Evolutionary conservation across 805 yeast species (phyloP).

Genomic region (Candida taoyuanica): DNA sequence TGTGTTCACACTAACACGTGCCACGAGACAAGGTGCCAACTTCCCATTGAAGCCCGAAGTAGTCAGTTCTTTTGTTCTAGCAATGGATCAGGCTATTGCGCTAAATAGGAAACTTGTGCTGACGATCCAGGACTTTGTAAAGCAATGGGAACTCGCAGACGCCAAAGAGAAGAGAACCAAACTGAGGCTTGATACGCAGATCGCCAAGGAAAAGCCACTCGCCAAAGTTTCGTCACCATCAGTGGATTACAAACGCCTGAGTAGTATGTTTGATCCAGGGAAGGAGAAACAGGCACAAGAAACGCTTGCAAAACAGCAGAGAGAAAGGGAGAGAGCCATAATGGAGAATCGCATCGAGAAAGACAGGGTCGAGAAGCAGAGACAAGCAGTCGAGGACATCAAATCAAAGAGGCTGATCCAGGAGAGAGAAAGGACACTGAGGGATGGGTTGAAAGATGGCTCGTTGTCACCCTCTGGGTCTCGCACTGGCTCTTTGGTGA

Average conservation of each 20-base stretch:
- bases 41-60: constrained; percentile 31
- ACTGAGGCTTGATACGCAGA: constrained; percentile 4
- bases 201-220: constrained; percentile 1
- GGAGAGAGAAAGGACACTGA: constrained; percentile 17
- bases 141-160: constrained; percentile 18
- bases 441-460: constrained; percentile 14
- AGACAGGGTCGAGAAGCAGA: constrained; percentile 13
- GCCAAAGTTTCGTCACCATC: constrained; percentile 2
- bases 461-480: constrained; percentile 15
- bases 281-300: constrained; percentile 19
- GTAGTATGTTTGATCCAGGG: constrained; percentile 16
- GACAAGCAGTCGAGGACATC: constrained; percentile 11
- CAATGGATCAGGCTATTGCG: constrained; percentile 7
- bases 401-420: constrained; percentile 14
- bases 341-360: constrained; percentile 14
- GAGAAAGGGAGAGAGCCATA: constrained; percentile 15
- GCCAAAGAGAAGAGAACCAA: constrained; percentile 9
- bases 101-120: constrained; percentile 9
- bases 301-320: constrained; percentile 17
- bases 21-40: constrained; percentile 34
- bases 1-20: constrained; percentile 39
- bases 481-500: constrained; percentile 12
- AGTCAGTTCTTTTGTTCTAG: constrained; percentile 29
- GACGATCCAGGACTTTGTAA: constrained; percentile 13
- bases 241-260: constrained; percentile 8